A percentile compares a stretch with the other conserved stretches of the same genome.
These are phyloP conservation scores for Aspergillus clavatus DNA, from an alignment of 2,329 filamentous ascomycete species.

Conservation along the genomic window DNA sequence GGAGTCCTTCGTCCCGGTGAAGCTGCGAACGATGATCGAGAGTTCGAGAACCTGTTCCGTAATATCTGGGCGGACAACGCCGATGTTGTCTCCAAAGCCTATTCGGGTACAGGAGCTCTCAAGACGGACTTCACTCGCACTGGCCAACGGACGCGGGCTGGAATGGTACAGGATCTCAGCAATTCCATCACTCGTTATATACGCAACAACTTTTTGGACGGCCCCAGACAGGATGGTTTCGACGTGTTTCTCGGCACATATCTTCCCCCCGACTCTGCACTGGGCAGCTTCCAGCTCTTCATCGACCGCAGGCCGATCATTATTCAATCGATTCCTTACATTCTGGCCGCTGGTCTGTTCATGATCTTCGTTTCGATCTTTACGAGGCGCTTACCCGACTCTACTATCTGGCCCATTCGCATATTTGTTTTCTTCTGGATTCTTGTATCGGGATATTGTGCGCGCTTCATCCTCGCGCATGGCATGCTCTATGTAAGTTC, in stretches of 20 bases:
- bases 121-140: conserved; percentile 98
- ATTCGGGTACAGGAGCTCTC: conserved; percentile 92
- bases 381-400: conserved; percentile 65
- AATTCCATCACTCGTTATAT: conserved; percentile 88
- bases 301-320: conserved; percentile 78
- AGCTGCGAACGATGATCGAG: conserved; percentile 70
- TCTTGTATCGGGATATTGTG: conserved; percentile 63
- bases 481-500: conserved; percentile 88
- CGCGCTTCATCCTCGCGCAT: conserved; percentile 73
- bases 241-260: conserved; percentile 90
- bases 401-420: conserved; percentile 73
- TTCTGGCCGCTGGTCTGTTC: conserved; percentile 80
- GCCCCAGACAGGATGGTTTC: conserved; percentile 89
- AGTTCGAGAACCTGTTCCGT: conserved; percentile 87
- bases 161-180: conserved; percentile 77
- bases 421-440: conserved; percentile 78
- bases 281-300: conserved; percentile 71
- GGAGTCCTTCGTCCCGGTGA: conserved; percentile 73
- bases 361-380: conserved; percentile 71
- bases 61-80: conserved; percentile 99
- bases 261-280: conserved; percentile 65
- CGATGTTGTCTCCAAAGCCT: conserved; percentile 85
- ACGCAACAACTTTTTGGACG: conserved; percentile 91
- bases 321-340: conserved; percentile 89
- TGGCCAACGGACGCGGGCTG: conserved; percentile 78